phyloP scores from a whole-genome alignment of 1,284 basidiomycete genomes.

The Coniophora puteana region DNA sequence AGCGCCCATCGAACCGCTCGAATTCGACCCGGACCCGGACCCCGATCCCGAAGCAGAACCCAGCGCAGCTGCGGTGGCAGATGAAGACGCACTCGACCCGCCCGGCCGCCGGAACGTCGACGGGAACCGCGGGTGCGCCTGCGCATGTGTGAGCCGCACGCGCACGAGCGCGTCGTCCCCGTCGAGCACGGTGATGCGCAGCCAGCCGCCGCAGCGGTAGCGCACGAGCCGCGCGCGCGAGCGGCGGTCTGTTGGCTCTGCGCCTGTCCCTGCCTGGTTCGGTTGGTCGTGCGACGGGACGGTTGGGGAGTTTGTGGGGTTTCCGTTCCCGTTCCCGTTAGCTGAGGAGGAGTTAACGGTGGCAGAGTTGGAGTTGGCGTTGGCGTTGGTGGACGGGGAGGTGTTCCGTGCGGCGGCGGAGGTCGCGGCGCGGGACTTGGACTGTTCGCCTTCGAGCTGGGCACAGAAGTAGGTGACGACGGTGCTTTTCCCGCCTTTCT shows the following conservation, averaged over 20 bases:
- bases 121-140: conserved; percentile 28
- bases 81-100: too few relatives aligned
- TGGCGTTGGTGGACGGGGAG: too few relatives aligned
- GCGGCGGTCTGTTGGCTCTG: too few relatives aligned
- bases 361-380: conserved; percentile 25
- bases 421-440: conserved; percentile 27
- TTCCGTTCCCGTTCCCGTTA: too few relatives aligned
- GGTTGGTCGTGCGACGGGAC: too few relatives aligned
- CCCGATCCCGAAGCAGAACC: too few relatives aligned
- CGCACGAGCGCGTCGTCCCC: conserved; percentile 30
- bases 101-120: conserved; percentile 28
- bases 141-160: conserved; percentile 32
- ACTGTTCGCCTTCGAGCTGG: conserved; percentile 29
- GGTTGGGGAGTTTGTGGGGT: too few relatives aligned
- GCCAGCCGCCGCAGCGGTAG: conserved; percentile 30
- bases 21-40: too few relatives aligned
- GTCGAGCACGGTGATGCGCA: conserved; percentile 32
- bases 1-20: too few relatives aligned
- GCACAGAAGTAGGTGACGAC: conserved; percentile 32
- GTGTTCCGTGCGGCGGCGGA: conserved; percentile 22
- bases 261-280: too few relatives aligned
- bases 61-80: too few relatives aligned
- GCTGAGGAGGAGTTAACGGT: too few relatives aligned
- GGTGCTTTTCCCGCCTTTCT: conserved; percentile 28
- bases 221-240: conserved; percentile 30